A percentile compares a stretch with the other conserved stretches of the same genome.
Conservation (phyloP, 352 stramenopile species). For the Pythium vanterpoolii region DNA sequence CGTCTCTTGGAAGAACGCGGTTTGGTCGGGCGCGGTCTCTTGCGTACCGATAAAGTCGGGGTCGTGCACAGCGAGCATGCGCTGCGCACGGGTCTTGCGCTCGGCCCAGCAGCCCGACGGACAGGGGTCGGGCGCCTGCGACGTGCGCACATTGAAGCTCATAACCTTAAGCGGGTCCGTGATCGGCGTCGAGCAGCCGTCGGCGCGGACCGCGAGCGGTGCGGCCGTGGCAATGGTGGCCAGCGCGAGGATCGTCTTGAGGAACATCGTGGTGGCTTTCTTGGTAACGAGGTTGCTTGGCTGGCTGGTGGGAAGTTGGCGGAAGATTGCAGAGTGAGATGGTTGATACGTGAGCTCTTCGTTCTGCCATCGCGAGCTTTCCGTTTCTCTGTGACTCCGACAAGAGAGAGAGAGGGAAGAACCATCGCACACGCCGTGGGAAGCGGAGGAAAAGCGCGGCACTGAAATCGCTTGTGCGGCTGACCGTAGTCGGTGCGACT, state of each 20-base stretch:
- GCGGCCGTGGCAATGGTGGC: background rate
- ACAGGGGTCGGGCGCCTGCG: conserved; percentile 45
- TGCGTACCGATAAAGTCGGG: conserved; percentile 81
- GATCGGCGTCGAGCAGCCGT: conserved; percentile 1
- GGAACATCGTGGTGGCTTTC: conserved; percentile 2
- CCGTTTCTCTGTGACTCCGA: no score
- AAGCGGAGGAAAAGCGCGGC: no score
- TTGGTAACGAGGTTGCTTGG: background rate
- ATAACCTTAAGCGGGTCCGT: conserved; percentile 32
- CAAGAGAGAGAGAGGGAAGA: no score
- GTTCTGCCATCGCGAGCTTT: no score
- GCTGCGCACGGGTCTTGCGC: conserved; percentile 58
- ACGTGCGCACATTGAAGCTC: conserved; percentile 84
- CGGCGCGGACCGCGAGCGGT: background rate
- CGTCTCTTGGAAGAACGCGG: conserved; percentile 47
- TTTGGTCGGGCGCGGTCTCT: conserved; percentile 76
- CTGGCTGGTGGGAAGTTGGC: no score
- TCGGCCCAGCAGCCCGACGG: conserved; percentile 66
- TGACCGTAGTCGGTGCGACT: no score
- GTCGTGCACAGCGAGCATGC: conserved; percentile 43
- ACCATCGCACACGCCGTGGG: no score
- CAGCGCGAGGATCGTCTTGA: conserved; percentile 8
- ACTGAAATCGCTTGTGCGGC: no score
- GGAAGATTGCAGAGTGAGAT: conserved; percentile 2
- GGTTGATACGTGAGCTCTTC: background rate